phyloP scores from a whole-genome alignment of 192 early-diverging fungal genomes.

The Linnemannia schmuckeri region DNA sequence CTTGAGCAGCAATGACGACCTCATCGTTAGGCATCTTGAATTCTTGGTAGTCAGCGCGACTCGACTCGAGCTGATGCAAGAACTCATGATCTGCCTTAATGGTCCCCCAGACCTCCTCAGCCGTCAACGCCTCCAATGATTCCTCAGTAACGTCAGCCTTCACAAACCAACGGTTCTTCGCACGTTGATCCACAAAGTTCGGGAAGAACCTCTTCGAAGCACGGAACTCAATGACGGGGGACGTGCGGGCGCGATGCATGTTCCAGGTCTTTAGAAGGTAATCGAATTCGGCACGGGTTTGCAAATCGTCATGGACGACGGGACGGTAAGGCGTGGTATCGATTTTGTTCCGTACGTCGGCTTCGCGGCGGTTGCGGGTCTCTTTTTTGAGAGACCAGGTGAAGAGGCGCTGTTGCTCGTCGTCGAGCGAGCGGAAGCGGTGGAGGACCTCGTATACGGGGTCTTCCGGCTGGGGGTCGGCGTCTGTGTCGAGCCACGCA shows the following conservation, averaged over 20 bases:
- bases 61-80: background rate
- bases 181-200: background rate
- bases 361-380: background rate
- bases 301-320: background rate
- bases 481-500: background rate
- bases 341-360: background rate
- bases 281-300: constrained; percentile 2
- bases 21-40: constrained; percentile 12
- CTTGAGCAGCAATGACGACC: background rate
- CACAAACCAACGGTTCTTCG: background rate
- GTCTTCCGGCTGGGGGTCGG: background rate
- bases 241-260: constrained; percentile 8
- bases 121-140: background rate
- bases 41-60: background rate
- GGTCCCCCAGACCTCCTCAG: background rate
- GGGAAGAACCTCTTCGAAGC: background rate
- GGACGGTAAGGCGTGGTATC: background rate
- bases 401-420: constrained; percentile 13
- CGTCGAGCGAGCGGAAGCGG: constrained; percentile 7
- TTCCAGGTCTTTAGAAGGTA: constrained; percentile 13
- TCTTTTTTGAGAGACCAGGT: background rate
- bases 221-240: constrained; percentile 13
- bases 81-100: constrained; percentile 9
- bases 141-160: background rate
- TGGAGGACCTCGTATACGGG: constrained; percentile 17